Evolutionary conservation across 805 yeast genomes (phyloP).

Genomic region (Lachancea nothofagi): DNA sequence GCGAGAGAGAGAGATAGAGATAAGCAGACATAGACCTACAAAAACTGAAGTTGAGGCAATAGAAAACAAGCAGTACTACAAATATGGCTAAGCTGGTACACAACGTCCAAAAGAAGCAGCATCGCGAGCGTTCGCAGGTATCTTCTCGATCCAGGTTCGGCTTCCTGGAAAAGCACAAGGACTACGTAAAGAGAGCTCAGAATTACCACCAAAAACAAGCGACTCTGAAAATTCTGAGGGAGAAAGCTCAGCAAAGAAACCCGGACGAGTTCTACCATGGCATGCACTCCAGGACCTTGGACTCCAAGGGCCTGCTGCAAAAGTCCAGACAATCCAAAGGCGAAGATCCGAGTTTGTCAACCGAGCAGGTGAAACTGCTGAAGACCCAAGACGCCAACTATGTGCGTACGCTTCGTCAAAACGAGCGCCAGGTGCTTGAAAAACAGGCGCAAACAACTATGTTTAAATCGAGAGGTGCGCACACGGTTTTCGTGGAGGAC

Average conservation of each 20-base stretch:
- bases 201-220: constrained; percentile 57
- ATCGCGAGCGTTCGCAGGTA: constrained; percentile 88
- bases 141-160: constrained; percentile 69
- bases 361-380: constrained; percentile 73
- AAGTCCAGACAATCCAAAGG: constrained; percentile 51
- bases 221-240: constrained; percentile 60
- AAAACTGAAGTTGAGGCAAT: too few relatives aligned
- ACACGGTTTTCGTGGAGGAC: constrained; percentile 78
- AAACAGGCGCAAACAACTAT: constrained; percentile 41
- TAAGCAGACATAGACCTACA: too few relatives aligned
- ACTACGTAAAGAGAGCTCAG: constrained; percentile 65
- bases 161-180: constrained; percentile 87
- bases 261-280: constrained; percentile 97
- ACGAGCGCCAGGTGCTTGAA: constrained; percentile 61
- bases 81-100: constrained; percentile 76
- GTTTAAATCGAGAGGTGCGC: constrained; percentile 61
- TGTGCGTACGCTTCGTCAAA: constrained; percentile 66
- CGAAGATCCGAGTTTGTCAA: constrained; percentile 44
- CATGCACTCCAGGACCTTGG: constrained; percentile 70
- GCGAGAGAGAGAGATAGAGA: too few relatives aligned
- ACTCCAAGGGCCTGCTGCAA: constrained; percentile 60
- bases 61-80: too few relatives aligned
- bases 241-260: constrained; percentile 68
- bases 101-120: constrained; percentile 93
- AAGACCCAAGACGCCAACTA: constrained; percentile 91